These are phyloP conservation scores for Neurospora sp. DNA, from an alignment of 495 filamentous ascomycete species.

Conservation along the genomic window DNA sequence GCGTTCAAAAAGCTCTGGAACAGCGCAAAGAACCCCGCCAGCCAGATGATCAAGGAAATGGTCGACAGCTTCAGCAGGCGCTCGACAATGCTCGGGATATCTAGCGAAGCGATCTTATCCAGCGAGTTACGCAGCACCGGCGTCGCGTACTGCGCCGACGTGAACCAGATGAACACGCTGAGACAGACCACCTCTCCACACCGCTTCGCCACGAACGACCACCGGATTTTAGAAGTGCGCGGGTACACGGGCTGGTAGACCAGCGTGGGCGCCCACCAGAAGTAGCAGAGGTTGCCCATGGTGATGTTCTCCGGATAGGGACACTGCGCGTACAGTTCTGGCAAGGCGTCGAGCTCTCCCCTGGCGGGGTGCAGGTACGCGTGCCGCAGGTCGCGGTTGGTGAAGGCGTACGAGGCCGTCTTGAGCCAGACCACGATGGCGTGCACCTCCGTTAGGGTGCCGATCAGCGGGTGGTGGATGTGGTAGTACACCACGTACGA, in stretches of 20 bases:
- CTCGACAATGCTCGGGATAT: constrained; percentile 74
- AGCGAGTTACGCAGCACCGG: constrained; percentile 83
- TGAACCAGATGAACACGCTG: constrained; percentile 83
- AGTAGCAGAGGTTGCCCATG: constrained; percentile 75
- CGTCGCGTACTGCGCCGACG: constrained; percentile 83
- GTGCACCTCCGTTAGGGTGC: constrained; percentile 80
- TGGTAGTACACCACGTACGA: constrained; percentile 77
- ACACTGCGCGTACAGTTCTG: constrained; percentile 69
- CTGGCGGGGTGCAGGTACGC: constrained; percentile 64
- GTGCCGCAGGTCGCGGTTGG: constrained; percentile 88
- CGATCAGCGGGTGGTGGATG: constrained; percentile 88
- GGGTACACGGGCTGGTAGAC: constrained; percentile 97
- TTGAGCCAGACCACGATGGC: constrained; percentile 95
- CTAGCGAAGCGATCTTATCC: constrained; percentile 69
- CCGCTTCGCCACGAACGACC: constrained; percentile 77
- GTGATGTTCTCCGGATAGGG: constrained; percentile 90
- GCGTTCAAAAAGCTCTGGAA: constrained; percentile 89
- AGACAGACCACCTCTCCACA: constrained; percentile 64
- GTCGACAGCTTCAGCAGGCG: constrained; percentile 89
- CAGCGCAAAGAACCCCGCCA: constrained; percentile 90
- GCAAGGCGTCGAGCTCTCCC: constrained; percentile 48
- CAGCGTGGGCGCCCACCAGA: constrained; percentile 94
- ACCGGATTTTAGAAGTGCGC: constrained; percentile 63
- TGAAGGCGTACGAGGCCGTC: constrained; percentile 89
- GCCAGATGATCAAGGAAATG: constrained; percentile 88